Evolutionary conservation across 176 grass and related monocot genomes (phyloP).

Genomic region (Ananas comosus): DNA sequence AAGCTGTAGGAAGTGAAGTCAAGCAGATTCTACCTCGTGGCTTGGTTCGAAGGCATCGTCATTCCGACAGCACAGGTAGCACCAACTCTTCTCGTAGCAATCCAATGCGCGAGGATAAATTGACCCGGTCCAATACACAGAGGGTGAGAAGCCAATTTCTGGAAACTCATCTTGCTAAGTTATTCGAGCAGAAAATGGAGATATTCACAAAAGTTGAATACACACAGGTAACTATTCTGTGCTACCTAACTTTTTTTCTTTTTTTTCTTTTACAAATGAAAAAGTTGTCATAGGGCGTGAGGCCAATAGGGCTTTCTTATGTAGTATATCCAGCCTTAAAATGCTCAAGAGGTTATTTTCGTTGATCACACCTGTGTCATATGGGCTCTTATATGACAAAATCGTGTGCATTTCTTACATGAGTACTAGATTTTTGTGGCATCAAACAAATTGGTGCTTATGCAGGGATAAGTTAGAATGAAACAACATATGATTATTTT

Average conservation of each 20-base stretch:
- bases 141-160: slow-evolving; percentile 91
- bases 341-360: no score
- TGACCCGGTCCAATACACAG: slow-evolving; percentile 64
- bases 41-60: slow-evolving; percentile 61
- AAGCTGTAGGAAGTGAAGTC: slow-evolving; percentile 68
- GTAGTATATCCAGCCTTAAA: no score
- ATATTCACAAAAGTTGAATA: slow-evolving; percentile 99
- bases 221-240: slow-evolving; percentile 56
- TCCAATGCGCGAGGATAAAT: slow-evolving; percentile 70
- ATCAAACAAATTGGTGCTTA: no score
- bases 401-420: no score
- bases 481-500: no score
- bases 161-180: slow-evolving; percentile 93
- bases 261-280: neutral
- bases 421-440: no score
- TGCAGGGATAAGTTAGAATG: no score
- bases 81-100: slow-evolving; percentile 91
- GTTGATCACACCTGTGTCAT: no score
- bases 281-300: neutral
- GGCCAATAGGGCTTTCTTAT: no score
- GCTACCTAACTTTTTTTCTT: slow-evolving; percentile 1
- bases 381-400: no score
- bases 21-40: slow-evolving; percentile 83
- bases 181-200: slow-evolving; percentile 99
- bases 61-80: slow-evolving; percentile 90